Conservation (phyloP, 2,329 filamentous ascomycete genomes). For the Epichloe brachyelytri region DNA sequence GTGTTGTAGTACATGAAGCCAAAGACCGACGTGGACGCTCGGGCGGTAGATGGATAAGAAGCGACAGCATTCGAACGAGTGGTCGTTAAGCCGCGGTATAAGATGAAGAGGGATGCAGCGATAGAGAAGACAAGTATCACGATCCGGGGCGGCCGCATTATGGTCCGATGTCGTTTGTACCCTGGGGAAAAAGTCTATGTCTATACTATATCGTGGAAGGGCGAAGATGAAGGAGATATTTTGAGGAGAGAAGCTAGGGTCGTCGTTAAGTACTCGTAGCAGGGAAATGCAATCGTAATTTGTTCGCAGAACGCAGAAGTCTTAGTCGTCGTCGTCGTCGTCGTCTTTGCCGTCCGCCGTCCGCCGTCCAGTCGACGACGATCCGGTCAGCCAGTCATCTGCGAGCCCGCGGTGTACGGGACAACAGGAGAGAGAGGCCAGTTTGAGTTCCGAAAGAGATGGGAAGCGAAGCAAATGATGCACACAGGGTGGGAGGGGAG, state of each 20-base stretch:
- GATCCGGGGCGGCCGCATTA: conserved; percentile 42
- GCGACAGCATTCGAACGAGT: conserved; percentile 13
- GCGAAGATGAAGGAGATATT: not conserved
- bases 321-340: not conserved
- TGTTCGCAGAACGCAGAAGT: not conserved
- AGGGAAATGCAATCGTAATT: not conserved
- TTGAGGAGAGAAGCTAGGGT: not conserved
- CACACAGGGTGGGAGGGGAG: too few relatives aligned
- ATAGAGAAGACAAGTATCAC: conserved; percentile 41
- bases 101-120: conserved; percentile 39
- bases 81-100: conserved; percentile 37
- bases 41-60: conserved; percentile 12
- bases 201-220: not conserved
- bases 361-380: conserved; percentile 5
- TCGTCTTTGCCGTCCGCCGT: conserved; percentile 2
- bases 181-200: not conserved
- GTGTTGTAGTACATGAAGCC: conserved; percentile 56
- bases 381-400: conserved; percentile 6
- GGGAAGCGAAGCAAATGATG: not conserved
- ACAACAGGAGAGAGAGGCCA: not conserved
- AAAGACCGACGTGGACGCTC: conserved; percentile 17
- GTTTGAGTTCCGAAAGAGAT: not conserved
- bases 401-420: conserved; percentile 1
- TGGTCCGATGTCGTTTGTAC: conserved; percentile 10
- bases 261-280: not conserved